A percentile compares a stretch with the other conserved stretches of the same genome.
These are phyloP conservation scores for Trichophyton benhamiae DNA, from an alignment of 2,329 filamentous ascomycete genomes.

Conservation along the genomic window DNA sequence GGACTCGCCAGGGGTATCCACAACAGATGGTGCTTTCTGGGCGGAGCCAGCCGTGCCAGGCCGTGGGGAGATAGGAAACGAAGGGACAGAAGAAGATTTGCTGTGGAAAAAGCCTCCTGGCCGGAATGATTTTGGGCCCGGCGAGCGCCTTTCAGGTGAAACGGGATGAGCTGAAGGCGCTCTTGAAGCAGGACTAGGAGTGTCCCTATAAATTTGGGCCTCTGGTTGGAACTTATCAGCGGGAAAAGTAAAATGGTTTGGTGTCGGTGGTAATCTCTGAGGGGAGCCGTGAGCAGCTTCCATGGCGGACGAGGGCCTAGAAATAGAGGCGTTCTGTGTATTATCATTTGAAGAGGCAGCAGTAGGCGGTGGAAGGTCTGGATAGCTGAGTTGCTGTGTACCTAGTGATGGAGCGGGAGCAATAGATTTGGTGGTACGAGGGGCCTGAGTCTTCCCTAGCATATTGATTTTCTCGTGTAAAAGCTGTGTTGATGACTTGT, in stretches of 20 bases:
- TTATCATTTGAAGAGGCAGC: conserved; percentile 4
- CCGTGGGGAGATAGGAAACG: conserved; percentile 43
- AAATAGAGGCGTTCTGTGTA: conserved; percentile 16
- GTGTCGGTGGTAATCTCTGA: not conserved
- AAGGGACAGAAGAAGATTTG: conserved; percentile 51
- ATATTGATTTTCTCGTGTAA: conserved; percentile 85
- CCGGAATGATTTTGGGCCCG: conserved; percentile 13
- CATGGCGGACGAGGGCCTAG: conserved; percentile 33
- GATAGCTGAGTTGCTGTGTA: conserved; percentile 26
- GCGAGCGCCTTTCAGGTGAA: conserved; percentile 12
- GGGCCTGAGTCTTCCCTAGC: conserved; percentile 45
- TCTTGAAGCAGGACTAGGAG: conserved; percentile 2
- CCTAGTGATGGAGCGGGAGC: conserved; percentile 21
- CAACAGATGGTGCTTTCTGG: conserved; percentile 51
- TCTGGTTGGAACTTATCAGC: not conserved
- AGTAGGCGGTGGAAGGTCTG: conserved; percentile 20
- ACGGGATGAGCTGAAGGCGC: conserved; percentile 9
- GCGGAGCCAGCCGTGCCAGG: conserved; percentile 30
- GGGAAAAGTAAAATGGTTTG: not conserved
- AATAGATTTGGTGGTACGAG: conserved; percentile 36
- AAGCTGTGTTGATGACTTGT: conserved; percentile 84
- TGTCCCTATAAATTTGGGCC: not conserved
- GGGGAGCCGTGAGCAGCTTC: conserved; percentile 7
- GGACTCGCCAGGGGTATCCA: conserved; percentile 42
- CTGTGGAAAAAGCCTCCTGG: conserved; percentile 36